Conservation (phyloP, 768 basidiomycete species). For the Boletus sensibilis region DNA sequence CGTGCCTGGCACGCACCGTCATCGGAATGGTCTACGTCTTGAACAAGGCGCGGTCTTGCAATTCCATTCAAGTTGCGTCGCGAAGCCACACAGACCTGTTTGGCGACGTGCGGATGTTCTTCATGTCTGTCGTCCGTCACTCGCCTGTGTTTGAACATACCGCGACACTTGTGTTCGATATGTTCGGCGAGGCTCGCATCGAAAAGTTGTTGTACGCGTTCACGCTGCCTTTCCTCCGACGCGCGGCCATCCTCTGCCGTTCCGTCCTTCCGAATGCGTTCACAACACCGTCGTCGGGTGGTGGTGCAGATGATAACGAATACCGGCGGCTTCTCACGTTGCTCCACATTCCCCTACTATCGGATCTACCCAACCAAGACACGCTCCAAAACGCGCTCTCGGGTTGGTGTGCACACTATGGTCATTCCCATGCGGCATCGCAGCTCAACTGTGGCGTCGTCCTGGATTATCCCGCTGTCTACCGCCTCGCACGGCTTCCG, state of each 20-base stretch:
- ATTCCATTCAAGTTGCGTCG: conserved; percentile 40
- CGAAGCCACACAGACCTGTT: conserved; percentile 72
- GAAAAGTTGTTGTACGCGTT: conserved; percentile 85
- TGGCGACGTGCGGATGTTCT: conserved; percentile 83
- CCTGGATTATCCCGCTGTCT: conserved; percentile 80
- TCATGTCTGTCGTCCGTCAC: conserved; percentile 87
- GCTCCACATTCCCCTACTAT: conserved; percentile 77
- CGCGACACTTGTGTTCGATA: conserved; percentile 73
- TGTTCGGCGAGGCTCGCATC: conserved; percentile 80
- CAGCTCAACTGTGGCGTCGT: conserved; percentile 77
- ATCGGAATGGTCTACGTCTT: conserved; percentile 82
- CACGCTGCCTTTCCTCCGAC: conserved; percentile 88
- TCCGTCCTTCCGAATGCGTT: conserved; percentile 68
- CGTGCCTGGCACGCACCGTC: conserved; percentile 81
- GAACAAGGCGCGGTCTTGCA: conserved; percentile 65
- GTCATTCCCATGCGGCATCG: conserved; percentile 73
- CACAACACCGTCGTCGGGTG: conserved; percentile 40
- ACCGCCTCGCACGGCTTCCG: conserved; percentile 82
- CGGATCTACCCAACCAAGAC: conserved; percentile 78
- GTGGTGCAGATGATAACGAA: conserved; percentile 54
- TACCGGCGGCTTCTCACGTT: conserved; percentile 73
- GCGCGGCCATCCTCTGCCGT: conserved; percentile 81
- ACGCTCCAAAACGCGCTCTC: conserved; percentile 86
- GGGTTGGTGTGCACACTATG: conserved; percentile 89
- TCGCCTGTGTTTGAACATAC: conserved; percentile 86